Conservation (phyloP, 345 rosid species). For the Euphorbia peplus region DNA sequence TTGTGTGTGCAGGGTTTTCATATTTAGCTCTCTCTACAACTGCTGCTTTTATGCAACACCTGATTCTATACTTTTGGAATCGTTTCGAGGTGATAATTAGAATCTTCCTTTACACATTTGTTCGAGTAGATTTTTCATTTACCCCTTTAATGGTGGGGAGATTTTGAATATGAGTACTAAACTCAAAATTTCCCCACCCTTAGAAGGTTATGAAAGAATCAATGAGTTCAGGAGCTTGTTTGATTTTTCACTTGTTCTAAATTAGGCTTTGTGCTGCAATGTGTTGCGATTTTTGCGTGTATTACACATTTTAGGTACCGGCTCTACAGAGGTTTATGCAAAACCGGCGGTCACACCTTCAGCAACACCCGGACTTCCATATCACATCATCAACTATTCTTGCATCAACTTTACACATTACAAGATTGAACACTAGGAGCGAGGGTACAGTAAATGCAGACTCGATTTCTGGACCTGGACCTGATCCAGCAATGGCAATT, state of each 20-base stretch:
- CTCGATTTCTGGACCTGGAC: conserved; percentile 37
- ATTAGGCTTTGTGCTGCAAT: background rate
- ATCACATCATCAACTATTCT: conserved; percentile 93
- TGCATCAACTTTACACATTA: conserved; percentile 91
- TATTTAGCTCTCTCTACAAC: conserved; percentile 85
- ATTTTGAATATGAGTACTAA: background rate
- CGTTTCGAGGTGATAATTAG: conserved; percentile 77
- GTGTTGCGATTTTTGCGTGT: background rate
- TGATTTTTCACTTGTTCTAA: no score
- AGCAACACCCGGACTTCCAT: conserved; percentile 89
- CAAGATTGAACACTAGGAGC: conserved; percentile 72
- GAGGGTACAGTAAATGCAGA: conserved; percentile 44
- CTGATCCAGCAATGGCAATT: conserved; percentile 35
- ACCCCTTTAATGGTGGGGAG: background rate
- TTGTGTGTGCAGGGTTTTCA: conserved; percentile 77
- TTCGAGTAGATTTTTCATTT: background rate
- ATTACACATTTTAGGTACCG: conserved; percentile 57
- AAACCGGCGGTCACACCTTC: conserved; percentile 71
- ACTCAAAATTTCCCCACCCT: background rate
- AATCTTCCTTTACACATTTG: background rate
- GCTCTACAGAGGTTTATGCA: conserved; percentile 88
- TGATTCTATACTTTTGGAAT: conserved; percentile 96
- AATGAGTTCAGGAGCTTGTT: no score
- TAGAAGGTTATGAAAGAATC: no score
- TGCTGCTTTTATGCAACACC: conserved; percentile 96